Base-by-base conservation (phyloP, 208 protist species). In the Willaertia magna region DNA sequence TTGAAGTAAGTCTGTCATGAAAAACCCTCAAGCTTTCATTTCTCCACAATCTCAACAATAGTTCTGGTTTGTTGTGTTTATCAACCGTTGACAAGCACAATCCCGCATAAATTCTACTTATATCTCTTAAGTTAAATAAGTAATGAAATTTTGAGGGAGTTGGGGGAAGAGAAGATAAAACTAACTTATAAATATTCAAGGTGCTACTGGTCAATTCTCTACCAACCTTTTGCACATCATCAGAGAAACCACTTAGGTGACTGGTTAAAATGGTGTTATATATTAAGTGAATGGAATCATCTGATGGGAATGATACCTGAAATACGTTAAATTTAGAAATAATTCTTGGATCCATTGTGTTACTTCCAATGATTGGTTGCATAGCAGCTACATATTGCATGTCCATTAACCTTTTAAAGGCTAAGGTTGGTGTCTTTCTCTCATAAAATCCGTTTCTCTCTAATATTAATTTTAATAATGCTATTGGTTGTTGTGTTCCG, bases 121-220 rank as follows among this genome's bases (percentile, higher is more conserved):
- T 89, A 88, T 99, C 98, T 86, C 98, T 92, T 52, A 99, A 92
- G 90, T 99, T 99, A 93, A 99, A 99, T 79, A 99, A 94, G 90
- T 99, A 99, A 90, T 99, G 98, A 90, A 99, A 99, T 88, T 99
- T 99, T 12, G 96, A 92, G 20, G 97, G 98, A 16, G 98, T 99
- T 34, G 97, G 95, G 4, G 97, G 96, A 44, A 99, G 93, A n/a
- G 88, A 76, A 4, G 88, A 51, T 48, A 97, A 93, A 74, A 99
- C 88, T 16, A 87, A 49, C 49, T 94, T 88, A 89, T 98, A 99
- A 39, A 99, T 88, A 59, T 90, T 89, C 52, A 99, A 92, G 16
- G 96, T 98, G 89, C 95, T 93, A 46, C 90, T 85, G 11, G 96
- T 98, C 46, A 99, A 84, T 34, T 85, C 89, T n/a, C 86, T 55